Base-by-base conservation (phyloP, 768 basidiomycete genomes). In the Tylopilus rubrobrunneus region DNA sequence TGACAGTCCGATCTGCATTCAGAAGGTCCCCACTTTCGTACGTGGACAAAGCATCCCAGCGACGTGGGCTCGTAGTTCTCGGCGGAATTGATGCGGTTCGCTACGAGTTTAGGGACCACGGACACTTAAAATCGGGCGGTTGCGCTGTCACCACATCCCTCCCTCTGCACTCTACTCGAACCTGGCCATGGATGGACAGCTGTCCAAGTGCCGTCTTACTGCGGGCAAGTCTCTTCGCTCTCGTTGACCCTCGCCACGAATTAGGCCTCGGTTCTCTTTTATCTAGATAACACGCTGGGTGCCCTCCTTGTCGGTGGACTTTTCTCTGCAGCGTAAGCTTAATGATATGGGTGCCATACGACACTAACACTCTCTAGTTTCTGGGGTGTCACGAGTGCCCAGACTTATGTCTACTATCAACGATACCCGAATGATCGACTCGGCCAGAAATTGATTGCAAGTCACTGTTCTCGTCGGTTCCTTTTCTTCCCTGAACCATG, bases 241-340 rank as follows among this genome's bases (percentile, higher is more conserved):
- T 11, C 45, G 19, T 45, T 12, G 28, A 29, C 3, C 42, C 3
- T 23, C 12, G 19, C 31, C 1, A 58, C 46, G 48, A 8, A 33
- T 12, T 46, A 33, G 8, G 28, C 9, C 12, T 2, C 17, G 25
- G 2, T 36, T 49, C 3, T 45, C 60, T 44, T 74, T 79, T 44
- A 80, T 62, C 19, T 51, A 5, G 39, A 59, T 27, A 73, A 76
- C 49, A 82, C 78, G 0, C 71, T 85, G 3, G 84, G 83, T n/a
- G 74, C 82, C 21, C 65, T 83, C 40, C 69, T 84, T 19, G 46
- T 83, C 11, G 83, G 82, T n/a, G 82, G 80, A 7, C 70, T 84
- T 46, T 56, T 76, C 36, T 76, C 80, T n/a, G 76, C 77, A 66
- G 76, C 76, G 83, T 84, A 62, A 45, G 78, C 62, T 47, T 34